These are phyloP conservation scores for Starmera amethionina DNA, from an alignment of 805 yeast genomes.

Conservation along the genomic window DNA sequence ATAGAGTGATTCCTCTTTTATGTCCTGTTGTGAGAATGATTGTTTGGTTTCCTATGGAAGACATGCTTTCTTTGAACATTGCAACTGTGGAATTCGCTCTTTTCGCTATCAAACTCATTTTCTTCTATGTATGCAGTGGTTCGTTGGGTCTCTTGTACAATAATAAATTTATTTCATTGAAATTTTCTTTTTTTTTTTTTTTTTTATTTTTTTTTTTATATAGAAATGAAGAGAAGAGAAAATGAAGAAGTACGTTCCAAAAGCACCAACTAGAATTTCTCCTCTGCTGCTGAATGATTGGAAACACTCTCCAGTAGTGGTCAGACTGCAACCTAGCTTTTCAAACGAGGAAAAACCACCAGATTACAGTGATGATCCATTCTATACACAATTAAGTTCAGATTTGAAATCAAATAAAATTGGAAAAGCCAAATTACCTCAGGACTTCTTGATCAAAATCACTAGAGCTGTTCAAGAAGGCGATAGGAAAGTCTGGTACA, in stretches of 20 bases:
- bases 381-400: too few relatives aligned
- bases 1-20: constrained; percentile 68
- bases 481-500: too few relatives aligned
- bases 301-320: constrained; percentile 2
- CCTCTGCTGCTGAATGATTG: constrained; percentile 7
- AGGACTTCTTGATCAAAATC: too few relatives aligned
- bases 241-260: constrained; percentile 5
- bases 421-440: too few relatives aligned
- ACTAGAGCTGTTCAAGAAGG: too few relatives aligned
- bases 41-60: constrained; percentile 40
- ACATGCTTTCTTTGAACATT: constrained; percentile 30
- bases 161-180: too few relatives aligned
- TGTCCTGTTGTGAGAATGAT: constrained; percentile 42
- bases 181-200: not conserved
- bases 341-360: not conserved
- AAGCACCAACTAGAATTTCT: constrained; percentile 2
- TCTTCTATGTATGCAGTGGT: too few relatives aligned
- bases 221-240: too few relatives aligned
- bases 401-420: too few relatives aligned
- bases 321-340: not conserved
- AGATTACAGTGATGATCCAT: too few relatives aligned
- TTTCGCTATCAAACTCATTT: not conserved
- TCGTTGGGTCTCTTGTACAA: not conserved
- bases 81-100: constrained; percentile 7
- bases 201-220: too few relatives aligned